phyloP scores from a whole-genome alignment of 805 yeast genomes.

The Yamadazyma philogaea region DNA sequence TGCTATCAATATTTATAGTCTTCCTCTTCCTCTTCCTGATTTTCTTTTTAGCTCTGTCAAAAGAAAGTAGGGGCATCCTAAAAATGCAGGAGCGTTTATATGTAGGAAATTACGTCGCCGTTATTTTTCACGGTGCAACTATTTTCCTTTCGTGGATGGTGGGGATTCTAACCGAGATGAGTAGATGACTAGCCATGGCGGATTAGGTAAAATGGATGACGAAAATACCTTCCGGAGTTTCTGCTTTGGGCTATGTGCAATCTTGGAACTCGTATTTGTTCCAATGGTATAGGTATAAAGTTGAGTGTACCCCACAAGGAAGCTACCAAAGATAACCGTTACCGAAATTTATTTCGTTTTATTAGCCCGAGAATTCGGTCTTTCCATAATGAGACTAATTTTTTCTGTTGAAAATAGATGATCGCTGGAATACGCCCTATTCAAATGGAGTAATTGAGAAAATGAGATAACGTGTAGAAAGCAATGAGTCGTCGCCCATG shows the following conservation, averaged over 20 bases:
- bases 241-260: too few relatives aligned
- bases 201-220: not conserved
- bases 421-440: not conserved
- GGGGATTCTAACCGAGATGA: conserved; percentile 4
- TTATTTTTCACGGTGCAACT: not conserved
- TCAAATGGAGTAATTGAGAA: not conserved
- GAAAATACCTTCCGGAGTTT: not conserved
- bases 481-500: too few relatives aligned
- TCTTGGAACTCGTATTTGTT: not conserved
- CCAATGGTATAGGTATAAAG: too few relatives aligned
- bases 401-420: not conserved
- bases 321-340: not conserved
- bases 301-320: not conserved
- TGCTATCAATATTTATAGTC: not conserved
- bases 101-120: conserved; percentile 4
- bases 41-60: conserved; percentile 3
- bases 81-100: not conserved
- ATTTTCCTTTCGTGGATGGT: not conserved
- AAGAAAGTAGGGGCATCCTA: conserved; percentile 3
- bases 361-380: conserved; percentile 12
- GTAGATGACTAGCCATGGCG: conserved; percentile 1
- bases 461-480: too few relatives aligned
- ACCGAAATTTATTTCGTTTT: conserved; percentile 2
- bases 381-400: not conserved
- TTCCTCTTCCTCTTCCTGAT: not conserved